Evolutionary conservation across 331 rosid species (phyloP), one percentile per base, ranked within the genome.

Genomic region (Stylosanthes scabra): DNA sequence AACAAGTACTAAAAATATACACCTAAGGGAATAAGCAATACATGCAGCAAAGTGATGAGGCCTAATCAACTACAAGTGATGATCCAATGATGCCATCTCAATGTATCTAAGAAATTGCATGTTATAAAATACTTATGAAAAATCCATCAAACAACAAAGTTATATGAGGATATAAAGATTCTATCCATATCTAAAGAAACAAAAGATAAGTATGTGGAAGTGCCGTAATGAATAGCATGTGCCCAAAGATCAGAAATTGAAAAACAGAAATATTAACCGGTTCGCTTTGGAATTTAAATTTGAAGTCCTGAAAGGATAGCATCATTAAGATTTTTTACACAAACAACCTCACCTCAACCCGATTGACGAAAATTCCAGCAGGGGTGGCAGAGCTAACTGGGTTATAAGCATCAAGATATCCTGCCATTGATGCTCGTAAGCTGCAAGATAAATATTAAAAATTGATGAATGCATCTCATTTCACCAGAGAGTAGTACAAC

Each of bases 371-470:
- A 79, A 94, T 87, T 78, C 99, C 99, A 11, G 93, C 92, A 68
- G 99, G 99, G 55, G 91, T 89, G 74, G 66, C 84, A 27, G 91
- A 94, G 66, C 64, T 72, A 50, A 28, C 80, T 57, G 99, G 99
- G 75, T 86, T 82, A 75, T 91, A 94, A 62, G 93, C 97, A 87
- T 89, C 93, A 68, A 94, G 88, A 79, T 78, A 94, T 76, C 96
- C 97, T 87, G 83, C 92, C 99, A 94, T 94, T 34, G 99, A 94
- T 72, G 90, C 83, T 62, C 97, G 93, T 83, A 94, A 75, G 75
- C 99, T 94, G 87, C 28, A 69, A 79, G 70, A 71, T 58, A 81
- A 41, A 64, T 42, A 69, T 41, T n/a, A 66, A 16, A 58, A 63
- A 72, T 52, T 58, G 28, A 59, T 2, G 64, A 64, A 37, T 63